A percentile compares a stretch with the other conserved stretches of the same genome.
Conservation (phyloP, 768 basidiomycete genomes). For the Crepidotus variabilis region DNA sequence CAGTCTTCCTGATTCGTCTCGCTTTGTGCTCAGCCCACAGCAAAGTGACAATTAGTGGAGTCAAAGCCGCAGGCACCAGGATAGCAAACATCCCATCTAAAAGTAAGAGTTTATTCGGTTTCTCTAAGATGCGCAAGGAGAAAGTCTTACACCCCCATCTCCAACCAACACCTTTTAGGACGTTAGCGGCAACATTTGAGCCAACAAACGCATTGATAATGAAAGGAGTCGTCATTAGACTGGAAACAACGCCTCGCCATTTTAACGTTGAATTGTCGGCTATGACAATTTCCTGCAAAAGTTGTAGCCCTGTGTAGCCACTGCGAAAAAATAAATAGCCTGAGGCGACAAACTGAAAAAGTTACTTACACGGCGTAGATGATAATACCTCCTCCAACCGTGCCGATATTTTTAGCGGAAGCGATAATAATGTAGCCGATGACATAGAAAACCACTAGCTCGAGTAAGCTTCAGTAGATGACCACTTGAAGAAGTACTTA, state of each 20-base stretch:
- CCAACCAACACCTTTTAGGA: conserved; percentile 46
- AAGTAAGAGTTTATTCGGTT: background rate
- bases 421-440: conserved; percentile 57
- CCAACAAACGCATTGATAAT: conserved; percentile 64
- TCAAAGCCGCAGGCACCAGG: conserved; percentile 44
- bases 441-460: conserved; percentile 54
- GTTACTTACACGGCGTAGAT: conserved; percentile 49
- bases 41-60: conserved; percentile 51
- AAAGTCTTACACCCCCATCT: conserved; percentile 61
- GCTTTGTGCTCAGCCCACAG: conserved; percentile 53
- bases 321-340: conserved; percentile 25
- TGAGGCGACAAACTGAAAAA: conserved; percentile 9
- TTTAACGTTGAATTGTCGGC: conserved; percentile 57
- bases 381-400: conserved; percentile 52
- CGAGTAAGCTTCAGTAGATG: background rate
- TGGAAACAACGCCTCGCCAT: conserved; percentile 51
- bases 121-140: background rate
- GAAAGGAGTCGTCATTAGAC: conserved; percentile 26
- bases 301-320: conserved; percentile 65
- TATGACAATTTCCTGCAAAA: conserved; percentile 61
- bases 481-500: conserved; percentile 29
- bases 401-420: conserved; percentile 38
- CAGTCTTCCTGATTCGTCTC: conserved; percentile 21
- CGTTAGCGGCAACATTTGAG: conserved; percentile 52
- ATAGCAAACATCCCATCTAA: conserved; percentile 57